Evolutionary conservation across 345 rosid species (phyloP), one percentile per base, ranked within the genome.

Genomic region (Toxicodendron radicans): DNA sequence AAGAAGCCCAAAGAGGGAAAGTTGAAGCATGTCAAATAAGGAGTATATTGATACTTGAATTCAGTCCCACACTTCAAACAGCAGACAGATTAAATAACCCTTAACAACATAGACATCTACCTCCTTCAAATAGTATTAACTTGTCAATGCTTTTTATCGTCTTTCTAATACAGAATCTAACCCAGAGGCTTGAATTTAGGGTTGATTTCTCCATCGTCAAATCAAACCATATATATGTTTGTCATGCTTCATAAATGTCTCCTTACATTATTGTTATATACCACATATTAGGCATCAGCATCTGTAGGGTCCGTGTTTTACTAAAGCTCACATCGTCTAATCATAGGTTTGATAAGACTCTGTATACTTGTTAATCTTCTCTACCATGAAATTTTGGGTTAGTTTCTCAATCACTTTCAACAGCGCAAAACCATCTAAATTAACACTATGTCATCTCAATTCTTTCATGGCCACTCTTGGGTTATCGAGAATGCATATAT

Each of bases 371-470:
- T 58, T 58, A 3, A 60, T 43, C 33, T 66, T 4, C 20, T 7
- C 61, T 56, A 69, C 23, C 13, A 20, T 0, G 59, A n/a, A 10
- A 7, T 23, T 69, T 38, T 5, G 10, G 21, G 20, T 16, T 35
- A 14, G 20, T 5, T 68, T 35, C 27, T 54, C 51, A 2, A 58
- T 8, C 45, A 24, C n/a, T 43, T 58, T 7, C 11, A 1, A 7
- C n/a, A 17, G 23, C 45, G 12, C 14, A 48, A 48, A 58, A 21
- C 53, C 65, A 58, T 58, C 74, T 58, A 38, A 58, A 41, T 70
- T 24, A 58, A 24, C 16, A 64, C 74, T 23, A 45, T 17, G 21
- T 4, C 64, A 70, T 70, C 24, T 24, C 45, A 59, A 23, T 43
- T 27, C 43, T 24, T 18, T 2, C 0, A 10, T 57, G 14, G 27